Base-by-base conservation (phyloP, 2,329 filamentous ascomycete genomes). In the Colletotrichum musae region DNA sequence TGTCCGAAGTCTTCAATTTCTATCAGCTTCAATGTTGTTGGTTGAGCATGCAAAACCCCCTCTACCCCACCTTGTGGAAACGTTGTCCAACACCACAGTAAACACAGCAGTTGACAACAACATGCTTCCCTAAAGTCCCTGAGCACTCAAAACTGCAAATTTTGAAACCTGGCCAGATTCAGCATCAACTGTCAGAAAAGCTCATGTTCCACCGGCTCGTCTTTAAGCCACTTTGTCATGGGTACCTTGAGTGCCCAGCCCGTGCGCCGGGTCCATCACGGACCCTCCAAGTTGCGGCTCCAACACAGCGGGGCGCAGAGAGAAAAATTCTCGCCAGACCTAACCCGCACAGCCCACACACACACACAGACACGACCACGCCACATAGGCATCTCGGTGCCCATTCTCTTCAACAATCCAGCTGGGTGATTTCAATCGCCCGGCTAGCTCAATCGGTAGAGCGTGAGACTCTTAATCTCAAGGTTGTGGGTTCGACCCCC, bases 391-490 rank as follows among this genome's bases (percentile, higher is more conserved):
- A 13, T 28, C 21, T 41, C 1, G 6, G 26, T 16, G 36, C 21
- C n/a, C 1, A 5, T 5, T 1, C 12, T 15, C 16, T 2, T 10
- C 47, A 43, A 32, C 58, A 43, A 52, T 52, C 6, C 58, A 60
- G 47, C 58, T 60, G 47, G 58, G 58, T 52, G 47, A 15, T 52
- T 60, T 47, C 47, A 52, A 52, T 60, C 59, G 85, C 85, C 85
- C 82, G 85, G 85, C 84, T 90, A 89, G 87, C 88, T 89, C 87
- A 90, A 89, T 89, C 87, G 87, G 87, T 91, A 91, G 89, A 91
- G 89, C 89, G 89, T 91, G 86, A 90, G 89, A 91, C 89, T 91
- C 89, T 88, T 87, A 88, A 86, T 86, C 85, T 86, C 82, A 85
- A 86, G 84, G 84, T 82, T 86, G 83, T 82, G 83, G 83, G 86